Conservation (phyloP, 2,329 filamentous ascomycete species). For the Elsinoe necatrix region DNA sequence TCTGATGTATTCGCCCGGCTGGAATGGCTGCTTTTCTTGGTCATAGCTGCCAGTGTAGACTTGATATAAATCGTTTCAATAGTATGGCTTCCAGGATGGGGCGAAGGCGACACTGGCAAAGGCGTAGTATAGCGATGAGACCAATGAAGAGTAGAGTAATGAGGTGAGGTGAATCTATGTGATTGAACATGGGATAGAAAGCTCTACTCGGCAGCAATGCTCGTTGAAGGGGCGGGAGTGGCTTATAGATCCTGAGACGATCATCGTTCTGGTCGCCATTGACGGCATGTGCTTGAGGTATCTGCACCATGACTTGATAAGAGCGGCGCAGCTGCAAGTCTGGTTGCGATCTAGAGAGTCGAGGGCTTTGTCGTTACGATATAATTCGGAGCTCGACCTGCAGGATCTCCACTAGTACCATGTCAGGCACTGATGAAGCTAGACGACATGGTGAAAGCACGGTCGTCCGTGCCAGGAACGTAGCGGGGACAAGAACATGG, state of each 20-base stretch:
- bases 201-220: background rate
- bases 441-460: background rate
- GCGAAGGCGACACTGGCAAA: background rate
- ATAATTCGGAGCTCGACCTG: background rate
- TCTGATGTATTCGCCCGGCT: background rate
- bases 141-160: background rate
- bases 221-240: background rate
- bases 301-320: background rate
- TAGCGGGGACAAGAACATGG: background rate
- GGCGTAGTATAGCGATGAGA: background rate
- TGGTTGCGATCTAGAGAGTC: background rate
- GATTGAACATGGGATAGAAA: background rate
- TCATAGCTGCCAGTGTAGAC: slow-evolving; percentile 1
- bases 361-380: background rate
- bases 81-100: background rate
- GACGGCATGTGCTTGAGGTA: background rate
- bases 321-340: background rate
- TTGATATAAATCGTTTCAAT: background rate
- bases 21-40: background rate
- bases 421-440: background rate
- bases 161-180: background rate
- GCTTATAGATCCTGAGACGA: background rate
- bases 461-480: background rate
- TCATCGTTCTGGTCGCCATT: background rate
- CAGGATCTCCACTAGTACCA: background rate